A percentile compares a stretch with the other conserved stretches of the same genome.
Conservation (phyloP, 495 filamentous ascomycete species). For the Neurospora sp. region DNA sequence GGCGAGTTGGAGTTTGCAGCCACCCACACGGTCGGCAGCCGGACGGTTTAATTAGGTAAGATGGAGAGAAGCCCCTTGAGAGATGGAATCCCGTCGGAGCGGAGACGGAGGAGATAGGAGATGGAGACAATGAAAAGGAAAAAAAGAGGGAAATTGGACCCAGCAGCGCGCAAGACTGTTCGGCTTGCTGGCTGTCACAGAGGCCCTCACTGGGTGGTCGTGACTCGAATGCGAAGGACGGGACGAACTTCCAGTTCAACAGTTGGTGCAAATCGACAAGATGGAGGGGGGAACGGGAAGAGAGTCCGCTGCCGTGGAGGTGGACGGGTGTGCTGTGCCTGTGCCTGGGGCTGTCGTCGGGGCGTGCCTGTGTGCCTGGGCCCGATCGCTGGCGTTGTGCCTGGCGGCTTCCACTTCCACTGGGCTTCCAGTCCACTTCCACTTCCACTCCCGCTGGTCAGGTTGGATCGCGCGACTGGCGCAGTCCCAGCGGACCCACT, state of each 20-base stretch:
- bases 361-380: not conserved
- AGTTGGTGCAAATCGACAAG: not conserved
- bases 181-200: constrained; percentile 11
- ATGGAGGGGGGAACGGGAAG: not conserved
- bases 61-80: not conserved
- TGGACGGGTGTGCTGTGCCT: not conserved
- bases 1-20: not conserved
- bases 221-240: not conserved
- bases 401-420: not conserved
- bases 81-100: not conserved
- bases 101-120: not conserved
- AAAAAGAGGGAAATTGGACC: constrained; percentile 8
- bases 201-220: not conserved
- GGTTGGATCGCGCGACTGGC: not conserved
- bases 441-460: not conserved
- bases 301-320: not conserved
- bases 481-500: not conserved
- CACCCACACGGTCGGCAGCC: not conserved
- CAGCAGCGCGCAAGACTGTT: constrained; percentile 16
- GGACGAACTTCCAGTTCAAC: not conserved
- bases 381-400: not conserved
- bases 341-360: too few relatives aligned
- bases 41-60: not conserved
- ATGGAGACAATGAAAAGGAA: not conserved
- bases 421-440: not conserved